Conservation (phyloP, 495 filamentous ascomycete genomes). For the Penicillium lividum region DNA sequence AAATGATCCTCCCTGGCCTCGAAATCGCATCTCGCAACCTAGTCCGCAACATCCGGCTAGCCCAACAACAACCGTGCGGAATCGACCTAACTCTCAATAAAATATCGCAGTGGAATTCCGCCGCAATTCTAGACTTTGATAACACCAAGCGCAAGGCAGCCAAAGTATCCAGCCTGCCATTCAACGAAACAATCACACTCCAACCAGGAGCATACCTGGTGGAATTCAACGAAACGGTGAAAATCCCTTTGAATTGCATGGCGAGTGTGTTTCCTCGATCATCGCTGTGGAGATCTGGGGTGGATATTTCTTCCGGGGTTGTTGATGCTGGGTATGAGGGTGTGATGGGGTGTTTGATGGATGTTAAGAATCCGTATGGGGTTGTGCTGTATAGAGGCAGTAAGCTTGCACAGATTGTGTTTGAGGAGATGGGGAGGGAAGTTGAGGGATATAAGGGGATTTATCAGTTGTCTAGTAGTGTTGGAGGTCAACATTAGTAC, state of each 20-base stretch:
- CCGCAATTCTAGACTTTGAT: slow-evolving; percentile 46
- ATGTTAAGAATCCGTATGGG: slow-evolving; percentile 41
- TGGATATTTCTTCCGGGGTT: slow-evolving; percentile 40
- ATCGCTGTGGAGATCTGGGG: slow-evolving; percentile 45
- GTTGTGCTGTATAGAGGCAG: slow-evolving; percentile 34
- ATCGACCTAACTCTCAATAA: slow-evolving; percentile 41
- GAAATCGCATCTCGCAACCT: slow-evolving; percentile 28
- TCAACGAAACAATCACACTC: neutral
- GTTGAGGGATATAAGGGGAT: slow-evolving; percentile 45
- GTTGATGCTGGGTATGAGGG: slow-evolving; percentile 51
- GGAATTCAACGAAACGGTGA: slow-evolving; percentile 50
- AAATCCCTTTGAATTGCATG: slow-evolving; percentile 42
- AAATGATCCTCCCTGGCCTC: neutral
- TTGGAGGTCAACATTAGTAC: slow-evolving; percentile 14
- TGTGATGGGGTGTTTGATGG: slow-evolving; percentile 44
- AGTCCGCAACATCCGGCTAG: slow-evolving; percentile 32
- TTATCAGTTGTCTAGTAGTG: slow-evolving; percentile 37
- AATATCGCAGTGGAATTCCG: slow-evolving; percentile 39
- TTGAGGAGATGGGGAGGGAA: slow-evolving; percentile 34
- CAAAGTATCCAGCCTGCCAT: slow-evolving; percentile 13
- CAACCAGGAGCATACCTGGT: slow-evolving; percentile 40
- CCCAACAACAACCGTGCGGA: slow-evolving; percentile 45
- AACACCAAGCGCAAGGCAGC: slow-evolving; percentile 39
- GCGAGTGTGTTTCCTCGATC: slow-evolving; percentile 38
- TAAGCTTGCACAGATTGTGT: slow-evolving; percentile 46